Conservation (phyloP, 2,329 filamentous ascomycete species). For the Pseudogymnoascus sp. region DNA sequence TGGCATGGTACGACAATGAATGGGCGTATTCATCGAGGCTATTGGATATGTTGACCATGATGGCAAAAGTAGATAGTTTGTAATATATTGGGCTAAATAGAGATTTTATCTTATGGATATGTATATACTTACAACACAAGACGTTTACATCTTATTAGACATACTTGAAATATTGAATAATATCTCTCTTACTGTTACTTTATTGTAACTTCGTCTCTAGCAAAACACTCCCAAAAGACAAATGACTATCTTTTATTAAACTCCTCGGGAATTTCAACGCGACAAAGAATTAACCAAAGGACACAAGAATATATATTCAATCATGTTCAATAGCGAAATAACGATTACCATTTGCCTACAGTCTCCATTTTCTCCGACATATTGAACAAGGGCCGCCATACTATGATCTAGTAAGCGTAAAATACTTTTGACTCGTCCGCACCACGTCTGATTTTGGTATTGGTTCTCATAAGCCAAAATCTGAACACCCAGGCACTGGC, state of each 20-base stretch:
- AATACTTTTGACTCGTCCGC: conserved; percentile 12
- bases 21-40: conserved; percentile 15
- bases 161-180: background rate
- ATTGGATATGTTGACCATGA: conserved; percentile 17
- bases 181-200: background rate
- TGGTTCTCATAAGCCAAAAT: conserved; percentile 27
- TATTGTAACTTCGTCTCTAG: background rate
- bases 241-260: background rate
- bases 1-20: conserved; percentile 16
- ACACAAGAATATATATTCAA: background rate
- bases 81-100: background rate
- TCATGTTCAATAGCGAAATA: background rate
- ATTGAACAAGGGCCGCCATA: background rate
- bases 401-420: conserved; percentile 15
- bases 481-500: conserved; percentile 29
- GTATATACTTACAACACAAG: background rate
- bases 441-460: conserved; percentile 23
- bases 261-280: background rate
- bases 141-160: background rate
- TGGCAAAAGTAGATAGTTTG: conserved; percentile 12
- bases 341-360: background rate
- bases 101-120: background rate
- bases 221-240: background rate
- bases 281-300: background rate
- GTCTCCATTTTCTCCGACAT: background rate